Evolutionary conservation across 352 stramenopile species (phyloP).

Genomic region (Plasmopara muralis): DNA sequence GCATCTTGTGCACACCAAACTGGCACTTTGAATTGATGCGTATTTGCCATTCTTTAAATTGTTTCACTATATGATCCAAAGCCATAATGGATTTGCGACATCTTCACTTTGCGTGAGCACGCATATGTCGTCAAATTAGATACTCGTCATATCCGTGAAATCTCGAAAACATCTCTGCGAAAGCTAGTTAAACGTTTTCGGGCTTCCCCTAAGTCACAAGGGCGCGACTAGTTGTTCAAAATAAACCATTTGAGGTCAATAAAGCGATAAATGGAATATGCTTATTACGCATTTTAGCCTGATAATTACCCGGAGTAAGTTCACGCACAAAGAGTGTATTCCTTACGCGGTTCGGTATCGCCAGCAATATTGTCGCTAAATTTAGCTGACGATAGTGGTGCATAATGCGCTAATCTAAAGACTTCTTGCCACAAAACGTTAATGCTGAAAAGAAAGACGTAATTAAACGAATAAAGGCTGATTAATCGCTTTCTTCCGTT

Average conservation of each 20-base stretch:
- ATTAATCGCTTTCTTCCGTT: neutral
- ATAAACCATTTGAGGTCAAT: neutral
- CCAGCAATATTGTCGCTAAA: neutral
- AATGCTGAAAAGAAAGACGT: neutral
- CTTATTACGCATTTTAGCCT: constrained; percentile 2
- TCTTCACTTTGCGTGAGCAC: neutral
- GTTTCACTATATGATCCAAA: neutral
- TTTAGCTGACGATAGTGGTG: constrained; percentile 8
- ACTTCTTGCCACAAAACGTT: constrained; percentile 2
- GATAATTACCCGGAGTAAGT: constrained; percentile 5
- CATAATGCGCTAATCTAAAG: constrained; percentile 1
- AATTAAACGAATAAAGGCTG: neutral
- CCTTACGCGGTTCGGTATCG: neutral
- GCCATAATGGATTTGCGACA: neutral
- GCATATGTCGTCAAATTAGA: constrained; percentile 9
- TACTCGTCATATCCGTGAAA: constrained; percentile 1
- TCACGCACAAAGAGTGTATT: neutral
- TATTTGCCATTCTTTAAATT: neutral
- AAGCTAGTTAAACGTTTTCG: constrained; percentile 1
- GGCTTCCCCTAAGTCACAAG: neutral
- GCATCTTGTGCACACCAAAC: constrained; percentile 1
- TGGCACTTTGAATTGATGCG: constrained; percentile 6
- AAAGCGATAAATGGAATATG: constrained; percentile 8
- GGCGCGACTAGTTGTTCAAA: too few species aligned
- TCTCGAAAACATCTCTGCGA: constrained; percentile 1